Evolutionary conservation across 1,284 basidiomycete species (phyloP).

Genomic region (Cutaneotrichosporon dermatis): DNA sequence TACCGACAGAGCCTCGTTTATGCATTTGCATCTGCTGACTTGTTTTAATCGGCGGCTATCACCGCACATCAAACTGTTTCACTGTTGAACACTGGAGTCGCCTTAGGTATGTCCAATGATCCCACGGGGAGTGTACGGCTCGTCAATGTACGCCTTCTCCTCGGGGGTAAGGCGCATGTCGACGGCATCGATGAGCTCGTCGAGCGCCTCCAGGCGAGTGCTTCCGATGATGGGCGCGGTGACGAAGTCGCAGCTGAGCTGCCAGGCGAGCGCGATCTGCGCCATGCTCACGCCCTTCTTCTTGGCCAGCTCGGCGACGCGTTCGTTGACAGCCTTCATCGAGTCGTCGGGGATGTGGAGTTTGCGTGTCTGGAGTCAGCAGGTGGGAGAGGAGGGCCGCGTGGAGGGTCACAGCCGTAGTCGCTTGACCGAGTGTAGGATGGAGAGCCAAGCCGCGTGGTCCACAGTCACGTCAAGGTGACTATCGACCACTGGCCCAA

Average conservation of each 20-base stretch:
- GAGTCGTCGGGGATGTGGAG: constrained; percentile 15
- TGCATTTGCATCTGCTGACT: too few relatives aligned
- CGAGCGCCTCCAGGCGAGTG: constrained; percentile 34
- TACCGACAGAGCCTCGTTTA: too few relatives aligned
- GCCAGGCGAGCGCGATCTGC: constrained; percentile 58
- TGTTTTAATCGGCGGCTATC: too few relatives aligned
- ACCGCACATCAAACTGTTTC: too few relatives aligned
- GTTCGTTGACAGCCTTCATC: constrained; percentile 38
- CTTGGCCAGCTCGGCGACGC: constrained; percentile 56
- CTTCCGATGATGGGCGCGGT: constrained; percentile 45
- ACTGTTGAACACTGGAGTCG: too few relatives aligned
- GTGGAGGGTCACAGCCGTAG: not conserved
- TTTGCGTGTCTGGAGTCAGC: constrained; percentile 1
- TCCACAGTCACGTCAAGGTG: too few relatives aligned
- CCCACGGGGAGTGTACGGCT: constrained; percentile 47
- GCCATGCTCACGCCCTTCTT: constrained; percentile 57
- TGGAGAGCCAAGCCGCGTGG: not conserved
- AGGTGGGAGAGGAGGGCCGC: not conserved
- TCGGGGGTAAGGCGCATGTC: constrained; percentile 51
- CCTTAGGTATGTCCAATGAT: constrained; percentile 8
- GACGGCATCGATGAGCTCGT: constrained; percentile 32
- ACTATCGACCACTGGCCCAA: too few relatives aligned
- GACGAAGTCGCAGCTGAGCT: constrained; percentile 37
- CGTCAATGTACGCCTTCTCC: constrained; percentile 55
- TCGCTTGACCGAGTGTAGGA: too few relatives aligned